Percentiles rank a stretch among this genome's conserved stretches.
Evolutionary conservation across 2,329 filamentous ascomycete genomes (phyloP).

Genomic region (Cladosporium colombiae): DNA sequence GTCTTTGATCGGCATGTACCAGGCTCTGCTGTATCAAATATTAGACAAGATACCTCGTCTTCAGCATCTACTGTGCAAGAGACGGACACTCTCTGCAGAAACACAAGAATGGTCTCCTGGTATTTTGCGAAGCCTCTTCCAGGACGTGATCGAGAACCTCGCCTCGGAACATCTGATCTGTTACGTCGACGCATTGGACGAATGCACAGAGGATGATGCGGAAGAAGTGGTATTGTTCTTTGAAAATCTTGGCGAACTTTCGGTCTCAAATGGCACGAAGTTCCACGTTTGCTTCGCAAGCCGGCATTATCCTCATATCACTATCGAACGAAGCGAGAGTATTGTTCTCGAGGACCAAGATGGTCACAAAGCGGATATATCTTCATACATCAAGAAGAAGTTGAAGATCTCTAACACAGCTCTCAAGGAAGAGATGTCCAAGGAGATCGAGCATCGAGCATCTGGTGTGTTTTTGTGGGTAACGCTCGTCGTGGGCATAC

Average conservation of each 20-base stretch:
- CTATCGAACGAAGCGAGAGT: neutral
- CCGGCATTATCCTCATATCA: neutral
- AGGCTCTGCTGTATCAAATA: neutral
- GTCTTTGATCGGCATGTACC: neutral
- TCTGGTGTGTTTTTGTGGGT: conserved; percentile 23
- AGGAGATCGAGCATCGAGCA: neutral
- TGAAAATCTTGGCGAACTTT: neutral
- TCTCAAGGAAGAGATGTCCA: neutral
- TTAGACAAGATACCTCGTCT: neutral
- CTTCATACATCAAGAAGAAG: conserved; percentile 4
- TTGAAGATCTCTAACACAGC: neutral
- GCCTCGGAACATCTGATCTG: neutral
- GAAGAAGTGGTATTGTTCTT: neutral
- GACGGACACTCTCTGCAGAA: neutral
- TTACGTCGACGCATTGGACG: neutral
- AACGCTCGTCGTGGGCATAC: conserved; percentile 19
- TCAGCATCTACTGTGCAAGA: neutral
- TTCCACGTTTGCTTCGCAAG: neutral
- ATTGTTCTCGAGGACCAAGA: neutral
- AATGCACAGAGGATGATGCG: neutral
- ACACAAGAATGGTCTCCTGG: neutral
- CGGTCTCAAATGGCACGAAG: neutral
- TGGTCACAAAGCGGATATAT: neutral
- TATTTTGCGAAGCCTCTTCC: neutral
- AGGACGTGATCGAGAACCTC: neutral